Base-by-base conservation (phyloP, 192 early-diverging fungal genomes). In the Podila epigama region DNA sequence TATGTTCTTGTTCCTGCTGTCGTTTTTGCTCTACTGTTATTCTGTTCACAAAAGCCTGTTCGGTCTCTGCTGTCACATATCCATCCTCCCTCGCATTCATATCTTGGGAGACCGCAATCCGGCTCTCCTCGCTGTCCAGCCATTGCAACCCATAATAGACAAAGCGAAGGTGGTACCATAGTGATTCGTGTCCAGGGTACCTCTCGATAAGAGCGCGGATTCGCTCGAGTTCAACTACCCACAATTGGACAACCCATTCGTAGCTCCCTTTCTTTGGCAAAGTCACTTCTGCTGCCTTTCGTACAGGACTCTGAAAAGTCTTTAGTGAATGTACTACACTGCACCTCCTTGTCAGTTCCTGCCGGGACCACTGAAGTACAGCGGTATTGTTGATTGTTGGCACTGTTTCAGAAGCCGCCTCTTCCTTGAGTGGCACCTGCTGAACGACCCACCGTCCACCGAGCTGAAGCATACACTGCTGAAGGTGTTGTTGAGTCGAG, bases 151-250 rank as follows among this genome's bases (percentile, higher is more conserved):
- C 68, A 69, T 72, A 72, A 35, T 70, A 70, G 5, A 82, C 39
- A 51, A 81, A 84, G 29, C 86, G 80, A 25, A 82, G 64, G 71
- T 87, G 84, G 31, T 70, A 84, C 86, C 86, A 87, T 22, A 85
- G 48, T 1, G 84, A 63, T 56, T 87, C 86, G 48, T 87, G 84
- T 31, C 84, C 84, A 22, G 84, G 84, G 29, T 84, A 87, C 50
- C 51, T 60, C 35, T 37, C 22, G 15, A 85, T 73, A 15, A 83
- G 35, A 18, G 39, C 44, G 31, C 66, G 60, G 7, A 33, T 68
- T n/a, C 75, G 52, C 40, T 56, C 39, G 44, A 82, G 29, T 50
- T 82, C 81, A 8, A 54, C 50, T 3, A 58, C 28, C 81, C 81
- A 79, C 7, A 82, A 51, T n/a, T 44, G 11, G 3, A 67, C 56